phyloP scores from a whole-genome alignment of 768 basidiomycete species.

The Boletus insuetus region DNA sequence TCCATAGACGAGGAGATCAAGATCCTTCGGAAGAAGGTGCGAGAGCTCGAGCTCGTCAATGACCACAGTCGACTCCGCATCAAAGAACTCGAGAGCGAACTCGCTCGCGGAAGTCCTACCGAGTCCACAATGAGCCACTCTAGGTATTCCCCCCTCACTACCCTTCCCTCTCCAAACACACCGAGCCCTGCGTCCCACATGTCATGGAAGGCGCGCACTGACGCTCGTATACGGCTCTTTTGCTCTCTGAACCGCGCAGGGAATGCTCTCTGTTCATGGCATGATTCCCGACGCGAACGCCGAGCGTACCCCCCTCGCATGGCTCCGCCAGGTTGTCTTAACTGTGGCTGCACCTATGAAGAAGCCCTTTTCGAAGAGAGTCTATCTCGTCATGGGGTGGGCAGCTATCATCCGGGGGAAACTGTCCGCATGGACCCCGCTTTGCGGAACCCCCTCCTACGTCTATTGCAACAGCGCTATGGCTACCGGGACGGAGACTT shows the following conservation, averaged over 20 bases:
- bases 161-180: slow-evolving; percentile 25
- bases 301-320: slow-evolving; percentile 74
- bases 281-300: slow-evolving; percentile 83
- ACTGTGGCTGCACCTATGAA: slow-evolving; percentile 83
- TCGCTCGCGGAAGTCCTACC: slow-evolving; percentile 33
- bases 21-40: slow-evolving; percentile 54
- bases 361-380: slow-evolving; percentile 88
- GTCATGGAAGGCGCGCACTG: slow-evolving; percentile 72
- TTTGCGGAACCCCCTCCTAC: slow-evolving; percentile 74
- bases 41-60: slow-evolving; percentile 62
- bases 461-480: slow-evolving; percentile 68
- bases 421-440: slow-evolving; percentile 88
- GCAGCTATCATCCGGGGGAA: slow-evolving; percentile 82
- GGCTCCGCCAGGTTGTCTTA: slow-evolving; percentile 74
- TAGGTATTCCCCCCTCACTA: slow-evolving; percentile 7
- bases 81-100: slow-evolving; percentile 45
- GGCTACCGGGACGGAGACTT: slow-evolving; percentile 85
- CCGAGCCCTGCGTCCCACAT: slow-evolving; percentile 44
- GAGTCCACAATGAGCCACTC: slow-evolving; percentile 23
- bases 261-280: slow-evolving; percentile 88
- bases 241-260: slow-evolving; percentile 86
- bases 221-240: slow-evolving; percentile 65
- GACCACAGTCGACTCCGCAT: slow-evolving; percentile 48
- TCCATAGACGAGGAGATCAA: slow-evolving; percentile 49
- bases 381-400: slow-evolving; percentile 72